A percentile compares a stretch with the other conserved stretches of the same genome.
phyloP scores from a whole-genome alignment of 179 eudicot species.

The Beta corolliflora region DNA sequence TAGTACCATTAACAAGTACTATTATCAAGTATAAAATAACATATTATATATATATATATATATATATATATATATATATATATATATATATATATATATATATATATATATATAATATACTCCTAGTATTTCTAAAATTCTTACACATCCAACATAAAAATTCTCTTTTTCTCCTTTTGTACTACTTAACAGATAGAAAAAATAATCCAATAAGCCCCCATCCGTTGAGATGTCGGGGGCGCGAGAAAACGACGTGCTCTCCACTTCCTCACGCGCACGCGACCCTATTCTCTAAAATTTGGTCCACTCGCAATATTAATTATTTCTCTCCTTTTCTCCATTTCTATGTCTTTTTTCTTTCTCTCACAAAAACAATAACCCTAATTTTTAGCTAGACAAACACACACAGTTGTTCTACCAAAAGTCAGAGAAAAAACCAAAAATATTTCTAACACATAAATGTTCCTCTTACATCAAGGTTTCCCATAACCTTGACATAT shows the following conservation, averaged over 20 bases:
- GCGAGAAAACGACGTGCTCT: conserved; percentile 31
- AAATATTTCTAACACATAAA: not conserved
- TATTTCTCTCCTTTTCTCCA: not conserved
- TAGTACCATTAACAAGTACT: not conserved
- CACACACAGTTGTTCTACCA: conserved; percentile 1
- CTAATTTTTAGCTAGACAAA: conserved; percentile 13
- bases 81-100: not conserved
- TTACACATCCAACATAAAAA: too few species aligned
- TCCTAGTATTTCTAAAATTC: too few species aligned
- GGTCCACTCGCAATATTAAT: conserved; percentile 2
- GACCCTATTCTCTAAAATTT: conserved; percentile 25
- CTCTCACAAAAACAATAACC: conserved; percentile 17
- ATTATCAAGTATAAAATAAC: not conserved
- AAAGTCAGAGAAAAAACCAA: conserved; percentile 2
- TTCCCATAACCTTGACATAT: conserved; percentile 26
- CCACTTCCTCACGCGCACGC: conserved; percentile 32
- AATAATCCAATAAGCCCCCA: conserved; percentile 7
- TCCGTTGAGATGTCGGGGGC: conserved; percentile 34
- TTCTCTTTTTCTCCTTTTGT: not conserved
- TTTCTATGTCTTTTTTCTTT: not conserved
- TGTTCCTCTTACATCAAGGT: conserved; percentile 28
- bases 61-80: not conserved
- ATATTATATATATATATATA: not conserved
- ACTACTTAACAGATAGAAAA: not conserved
- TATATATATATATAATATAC: too few species aligned